Conservation (phyloP, 2,329 filamentous ascomycete species). For the Rutstroemia sp. region DNA sequence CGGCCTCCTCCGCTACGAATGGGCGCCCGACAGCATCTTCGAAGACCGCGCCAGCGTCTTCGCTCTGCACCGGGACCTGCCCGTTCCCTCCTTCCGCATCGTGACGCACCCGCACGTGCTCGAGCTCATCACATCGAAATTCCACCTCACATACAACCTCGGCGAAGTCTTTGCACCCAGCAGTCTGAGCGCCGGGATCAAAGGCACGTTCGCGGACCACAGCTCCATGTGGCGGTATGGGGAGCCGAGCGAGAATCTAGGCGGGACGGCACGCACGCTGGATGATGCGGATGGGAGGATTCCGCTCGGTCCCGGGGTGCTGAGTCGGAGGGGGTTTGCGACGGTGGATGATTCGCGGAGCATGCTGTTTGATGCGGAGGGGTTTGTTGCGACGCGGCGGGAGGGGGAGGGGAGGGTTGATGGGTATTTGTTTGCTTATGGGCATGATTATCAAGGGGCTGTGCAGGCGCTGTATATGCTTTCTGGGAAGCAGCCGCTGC, state of each 20-base stretch:
- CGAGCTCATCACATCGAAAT: conserved; percentile 47
- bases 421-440: conserved; percentile 54
- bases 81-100: conserved; percentile 41
- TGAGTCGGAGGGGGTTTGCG: conserved; percentile 34
- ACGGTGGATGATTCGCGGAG: conserved; percentile 46
- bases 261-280: not conserved
- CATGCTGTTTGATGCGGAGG: conserved; percentile 48
- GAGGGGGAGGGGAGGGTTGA: conserved; percentile 42
- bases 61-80: conserved; percentile 46
- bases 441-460: conserved; percentile 46
- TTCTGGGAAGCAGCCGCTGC: conserved; percentile 46
- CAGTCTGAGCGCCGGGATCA: not conserved
- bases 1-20: conserved; percentile 53
- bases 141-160: conserved; percentile 48
- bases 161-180: not conserved
- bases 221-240: not conserved
- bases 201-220: not conserved
- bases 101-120: conserved; percentile 39
- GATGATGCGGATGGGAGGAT: not conserved
- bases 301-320: not conserved
- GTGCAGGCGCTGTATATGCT: conserved; percentile 47
- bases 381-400: conserved; percentile 42
- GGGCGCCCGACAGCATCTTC: conserved; percentile 50
- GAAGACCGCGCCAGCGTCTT: conserved; percentile 57
- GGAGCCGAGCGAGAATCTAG: not conserved